Evolutionary conservation across 2,329 filamentous ascomycete genomes (phyloP), one percentile per base, ranked within the genome.

Genomic region (Chrysoporthe austroafricana): DNA sequence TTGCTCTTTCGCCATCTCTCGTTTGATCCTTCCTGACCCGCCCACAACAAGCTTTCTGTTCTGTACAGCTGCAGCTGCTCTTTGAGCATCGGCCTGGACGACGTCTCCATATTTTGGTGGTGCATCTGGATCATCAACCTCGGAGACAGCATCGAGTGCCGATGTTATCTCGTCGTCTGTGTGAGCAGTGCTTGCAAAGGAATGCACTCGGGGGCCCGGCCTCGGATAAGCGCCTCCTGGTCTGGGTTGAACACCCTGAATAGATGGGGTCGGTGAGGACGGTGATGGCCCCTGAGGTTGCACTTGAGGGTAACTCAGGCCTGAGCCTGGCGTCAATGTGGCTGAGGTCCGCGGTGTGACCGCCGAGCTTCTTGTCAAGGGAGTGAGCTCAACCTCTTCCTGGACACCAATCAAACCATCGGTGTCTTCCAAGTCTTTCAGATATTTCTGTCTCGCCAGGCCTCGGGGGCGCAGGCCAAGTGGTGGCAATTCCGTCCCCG

Each of bases 81-180:
- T 48, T 26, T 64, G 48, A 0, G 63, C 63, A 18, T 64, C 63
- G 5, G 54, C 63, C 32, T 64, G 63, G 14, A 64, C 56, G 2
- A 64, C 63, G 34, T 64, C 63, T 50, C 63, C 63, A 18, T 64
- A 64, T 39, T 64, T 64, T 8, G 63, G 63, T 42, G 63, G 63
- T 59, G 48, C 63, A 6, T 64, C 63, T 13, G 63, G 63, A 18
- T 64, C 54, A 8, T 58, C 21, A 21, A 46, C 54, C 18, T 64
- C 63, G 26, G 54, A 58, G n/a, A 64, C 63, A 8, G 63, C 63
- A 32, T 48, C 42, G 16, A 59, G 63, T 8, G 34, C 54, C 32
- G 63, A 59, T 32, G 52, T 64, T 36, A 64, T 59, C 42, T 64
- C 63, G 11, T 64, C 63, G 42, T 64, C 63, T 43, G 54, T 64